Evolutionary conservation across 1,284 basidiomycete genomes (phyloP).

Genomic region (Pyrrhoderma lamaoense): DNA sequence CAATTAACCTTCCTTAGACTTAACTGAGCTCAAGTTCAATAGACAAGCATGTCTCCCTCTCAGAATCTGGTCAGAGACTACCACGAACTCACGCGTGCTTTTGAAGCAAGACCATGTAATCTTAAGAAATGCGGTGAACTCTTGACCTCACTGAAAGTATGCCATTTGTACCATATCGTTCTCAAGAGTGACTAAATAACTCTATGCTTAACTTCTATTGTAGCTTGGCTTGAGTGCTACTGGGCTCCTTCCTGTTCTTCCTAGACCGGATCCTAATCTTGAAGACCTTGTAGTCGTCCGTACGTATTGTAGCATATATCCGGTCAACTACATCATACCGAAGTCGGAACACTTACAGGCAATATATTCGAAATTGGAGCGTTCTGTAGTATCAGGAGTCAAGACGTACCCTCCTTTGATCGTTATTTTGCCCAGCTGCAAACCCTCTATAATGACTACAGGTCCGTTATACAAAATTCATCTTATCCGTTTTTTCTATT

Average conservation of each 20-base stretch:
- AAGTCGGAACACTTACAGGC: conserved; percentile 38
- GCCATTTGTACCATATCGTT: too few species aligned
- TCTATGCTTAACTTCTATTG: background rate
- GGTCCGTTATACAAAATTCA: conserved; percentile 26
- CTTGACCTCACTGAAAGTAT: conserved; percentile 69
- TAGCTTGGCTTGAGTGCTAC: conserved; percentile 76
- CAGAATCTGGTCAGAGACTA: conserved; percentile 54
- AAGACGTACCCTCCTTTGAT: conserved; percentile 89
- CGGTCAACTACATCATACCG: conserved; percentile 1
- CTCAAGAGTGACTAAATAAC: too few species aligned
- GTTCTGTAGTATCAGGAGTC: conserved; percentile 83
- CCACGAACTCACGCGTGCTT: conserved; percentile 53
- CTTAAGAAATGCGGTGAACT: conserved; percentile 55
- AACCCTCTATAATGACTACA: conserved; percentile 88
- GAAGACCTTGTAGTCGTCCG: conserved; percentile 66
- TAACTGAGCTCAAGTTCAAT: too few species aligned
- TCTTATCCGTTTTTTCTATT: background rate
- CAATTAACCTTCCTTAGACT: conserved; percentile 22
- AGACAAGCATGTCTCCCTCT: conserved; percentile 36
- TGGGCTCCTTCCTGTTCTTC: conserved; percentile 57
- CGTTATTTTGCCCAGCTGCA: conserved; percentile 91
- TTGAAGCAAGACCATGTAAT: conserved; percentile 54
- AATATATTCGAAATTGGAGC: conserved; percentile 95
- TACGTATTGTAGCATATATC: conserved; percentile 33
- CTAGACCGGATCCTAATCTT: conserved; percentile 46